Percentiles rank a stretch among this genome's conserved stretches.
Conservation (phyloP, 257 asterid species). For the Forsythia viridissima region DNA sequence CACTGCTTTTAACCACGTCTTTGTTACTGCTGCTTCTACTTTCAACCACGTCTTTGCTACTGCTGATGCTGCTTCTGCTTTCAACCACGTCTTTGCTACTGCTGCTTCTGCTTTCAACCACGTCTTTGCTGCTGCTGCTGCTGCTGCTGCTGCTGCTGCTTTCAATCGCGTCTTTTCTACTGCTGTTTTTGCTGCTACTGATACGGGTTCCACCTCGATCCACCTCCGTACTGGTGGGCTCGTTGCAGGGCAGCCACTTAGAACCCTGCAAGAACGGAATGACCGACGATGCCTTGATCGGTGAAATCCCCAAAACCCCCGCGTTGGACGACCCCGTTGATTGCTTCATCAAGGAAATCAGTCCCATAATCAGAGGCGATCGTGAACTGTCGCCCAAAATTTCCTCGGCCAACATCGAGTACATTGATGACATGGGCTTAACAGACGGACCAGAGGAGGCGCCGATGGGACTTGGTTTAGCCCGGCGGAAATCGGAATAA, state of each 20-base stretch:
- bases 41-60: background rate
- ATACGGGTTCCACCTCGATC: slow-evolving; percentile 58
- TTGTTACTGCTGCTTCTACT: slow-evolving; percentile 3
- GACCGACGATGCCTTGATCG: slow-evolving; percentile 49
- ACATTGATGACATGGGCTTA: slow-evolving; percentile 35
- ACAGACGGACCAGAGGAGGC: background rate
- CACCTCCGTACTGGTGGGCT: slow-evolving; percentile 46
- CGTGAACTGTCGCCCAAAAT: slow-evolving; percentile 41
- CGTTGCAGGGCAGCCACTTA: slow-evolving; percentile 81
- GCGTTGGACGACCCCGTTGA: slow-evolving; percentile 34
- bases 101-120: background rate
- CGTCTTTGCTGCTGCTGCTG: background rate
- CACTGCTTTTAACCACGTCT: slow-evolving; percentile 12
- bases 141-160: slow-evolving; percentile 14
- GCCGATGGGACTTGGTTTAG: slow-evolving; percentile 24
- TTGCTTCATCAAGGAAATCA: slow-evolving; percentile 59
- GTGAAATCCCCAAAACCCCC: slow-evolving; percentile 59
- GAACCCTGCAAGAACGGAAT: slow-evolving; percentile 61
- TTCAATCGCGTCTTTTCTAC: slow-evolving; percentile 15
- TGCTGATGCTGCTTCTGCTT: background rate
- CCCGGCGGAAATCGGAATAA: slow-evolving; percentile 38
- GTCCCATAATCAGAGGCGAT: slow-evolving; percentile 54
- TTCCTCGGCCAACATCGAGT: slow-evolving; percentile 50
- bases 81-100: background rate
- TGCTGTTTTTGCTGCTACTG: slow-evolving; percentile 9